Evolutionary conservation across 2,329 filamentous ascomycete species (phyloP), one percentile per base, ranked within the genome.

Genomic region (Lecanicillium sp.): DNA sequence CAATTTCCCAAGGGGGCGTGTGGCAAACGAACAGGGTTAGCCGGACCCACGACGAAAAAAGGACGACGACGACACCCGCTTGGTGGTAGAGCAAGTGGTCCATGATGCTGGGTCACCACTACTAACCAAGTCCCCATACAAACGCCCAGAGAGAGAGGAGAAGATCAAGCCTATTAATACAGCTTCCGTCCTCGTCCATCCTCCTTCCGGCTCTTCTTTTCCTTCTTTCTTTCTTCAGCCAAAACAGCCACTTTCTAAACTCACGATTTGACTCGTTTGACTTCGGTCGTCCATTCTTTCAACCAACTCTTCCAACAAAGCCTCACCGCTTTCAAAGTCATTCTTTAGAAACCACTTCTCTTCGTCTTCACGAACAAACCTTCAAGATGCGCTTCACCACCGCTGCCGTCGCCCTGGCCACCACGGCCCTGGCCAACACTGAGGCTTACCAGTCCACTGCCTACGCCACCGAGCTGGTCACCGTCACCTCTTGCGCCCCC

Each of bases 321-420:
- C 54, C 51, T 42, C 39, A 25, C 22, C 22, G 52, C 56, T 57
- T 57, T 45, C 41, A n/a, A n/a, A 53, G 43, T 44, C 41, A 39
- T 36, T 39, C 45, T 47, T 55, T 54, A 25, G 22, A 45, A 51
- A 52, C 52, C 52, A 50, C 49, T 52, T 50, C 41, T 46, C 50
- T 47, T 53, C 50, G 53, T 52, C 56, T 53, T 52, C 41, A 50
- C 49, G 47, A 46, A 46, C 41, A 50, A 55, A 55, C 60, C 47
- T 51, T 68, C 74, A 79, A 78, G 55, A 80, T 80, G 76, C 72
- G 72, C 74, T 78, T 77, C 72, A 55, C 71, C 53, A 52, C 67
- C 56, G 64, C 68, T 54, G 65, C 67, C 50, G 58, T 62, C 57
- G 55, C 72, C 55, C 64, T 77, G 52, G 63, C 61, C 51, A 46